A percentile compares a stretch with the other conserved stretches of the same genome.
Evolutionary conservation across 805 yeast species (phyloP).

Genomic region (Hyphopichia homilentoma): DNA sequence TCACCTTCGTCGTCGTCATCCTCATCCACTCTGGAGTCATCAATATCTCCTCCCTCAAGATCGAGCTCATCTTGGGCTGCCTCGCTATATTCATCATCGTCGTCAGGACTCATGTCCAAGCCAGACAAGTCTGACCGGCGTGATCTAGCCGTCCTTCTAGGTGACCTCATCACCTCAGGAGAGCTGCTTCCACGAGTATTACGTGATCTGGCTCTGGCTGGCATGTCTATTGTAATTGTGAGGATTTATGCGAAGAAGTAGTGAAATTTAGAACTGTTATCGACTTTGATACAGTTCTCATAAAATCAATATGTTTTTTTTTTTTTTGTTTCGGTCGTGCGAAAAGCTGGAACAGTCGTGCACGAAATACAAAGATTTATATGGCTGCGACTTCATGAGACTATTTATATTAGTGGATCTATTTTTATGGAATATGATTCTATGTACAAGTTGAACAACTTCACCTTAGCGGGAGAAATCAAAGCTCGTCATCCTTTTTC

Average conservation of each 20-base stretch:
- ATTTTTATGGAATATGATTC: no score
- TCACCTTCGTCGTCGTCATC: slow-evolving; percentile 17
- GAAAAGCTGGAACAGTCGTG: no score
- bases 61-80: slow-evolving; percentile 11
- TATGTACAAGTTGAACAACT: no score
- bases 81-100: slow-evolving; percentile 12
- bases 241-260: background rate
- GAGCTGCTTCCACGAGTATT: slow-evolving; percentile 3
- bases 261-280: no score
- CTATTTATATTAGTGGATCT: no score
- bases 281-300: no score
- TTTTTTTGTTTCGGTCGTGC: no score
- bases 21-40: slow-evolving; percentile 20
- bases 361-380: no score
- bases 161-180: slow-evolving; percentile 4
- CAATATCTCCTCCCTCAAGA: slow-evolving; percentile 11
- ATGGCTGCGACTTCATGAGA: no score
- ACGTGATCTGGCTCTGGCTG: slow-evolving; percentile 4
- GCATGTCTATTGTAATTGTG: background rate
- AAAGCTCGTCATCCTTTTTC: slow-evolving; percentile 18
- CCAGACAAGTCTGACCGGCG: slow-evolving; percentile 11
- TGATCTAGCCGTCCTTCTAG: slow-evolving; percentile 4
- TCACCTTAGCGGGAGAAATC: background rate
- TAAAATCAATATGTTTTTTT: no score
- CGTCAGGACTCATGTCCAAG: slow-evolving; percentile 15